Percentiles rank a stretch among this genome's conserved stretches.
Evolutionary conservation across 2,329 filamentous ascomycete genomes (phyloP).

Genomic region (Myriosclerotinia duriaeana): DNA sequence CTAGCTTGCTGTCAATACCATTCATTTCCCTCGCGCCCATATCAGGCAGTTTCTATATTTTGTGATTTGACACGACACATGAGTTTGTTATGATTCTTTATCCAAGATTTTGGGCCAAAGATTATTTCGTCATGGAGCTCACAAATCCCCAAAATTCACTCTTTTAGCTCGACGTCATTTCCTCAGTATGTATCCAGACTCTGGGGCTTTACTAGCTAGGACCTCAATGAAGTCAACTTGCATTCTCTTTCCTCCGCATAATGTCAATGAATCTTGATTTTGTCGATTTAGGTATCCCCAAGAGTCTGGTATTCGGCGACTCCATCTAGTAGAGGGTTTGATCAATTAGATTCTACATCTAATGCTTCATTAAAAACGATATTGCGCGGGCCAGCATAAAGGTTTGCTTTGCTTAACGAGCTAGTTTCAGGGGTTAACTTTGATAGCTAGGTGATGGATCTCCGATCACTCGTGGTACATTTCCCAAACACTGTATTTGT

Average conservation of each 20-base stretch:
- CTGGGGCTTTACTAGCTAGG: no score
- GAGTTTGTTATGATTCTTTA: background rate
- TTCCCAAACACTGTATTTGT: background rate
- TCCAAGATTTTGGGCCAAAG: background rate
- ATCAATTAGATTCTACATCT: no score
- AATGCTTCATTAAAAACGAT: no score
- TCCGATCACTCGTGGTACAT: background rate
- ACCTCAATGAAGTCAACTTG: background rate
- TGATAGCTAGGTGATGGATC: background rate
- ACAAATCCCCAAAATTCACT: background rate
- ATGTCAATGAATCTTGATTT: no score
- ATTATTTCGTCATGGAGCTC: background rate
- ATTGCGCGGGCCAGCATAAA: no score
- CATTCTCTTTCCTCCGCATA: background rate
- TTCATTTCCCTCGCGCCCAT: background rate
- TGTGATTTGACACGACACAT: background rate
- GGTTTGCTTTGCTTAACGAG: no score
- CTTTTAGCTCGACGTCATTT: background rate
- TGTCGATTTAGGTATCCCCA: no score
- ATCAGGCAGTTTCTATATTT: background rate
- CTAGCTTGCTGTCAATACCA: background rate
- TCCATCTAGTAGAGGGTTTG: no score
- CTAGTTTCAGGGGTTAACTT: no score
- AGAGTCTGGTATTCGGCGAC: no score
- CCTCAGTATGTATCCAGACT: background rate